Evolutionary conservation across 2,329 filamentous ascomycete genomes (phyloP).

Genomic region (Fusarium kyushuense): DNA sequence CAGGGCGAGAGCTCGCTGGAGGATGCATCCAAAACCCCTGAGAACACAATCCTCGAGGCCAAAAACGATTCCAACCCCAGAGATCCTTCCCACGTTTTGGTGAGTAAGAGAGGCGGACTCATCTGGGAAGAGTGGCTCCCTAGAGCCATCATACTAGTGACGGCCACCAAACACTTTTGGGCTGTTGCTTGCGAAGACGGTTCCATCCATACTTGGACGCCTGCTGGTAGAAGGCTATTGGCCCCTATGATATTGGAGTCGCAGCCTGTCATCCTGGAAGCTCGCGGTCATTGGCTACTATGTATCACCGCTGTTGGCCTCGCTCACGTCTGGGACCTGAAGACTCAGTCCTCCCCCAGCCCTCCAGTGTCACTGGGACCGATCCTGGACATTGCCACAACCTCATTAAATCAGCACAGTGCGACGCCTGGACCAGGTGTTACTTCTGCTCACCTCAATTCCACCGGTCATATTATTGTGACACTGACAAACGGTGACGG

Average conservation of each 20-base stretch:
- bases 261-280: conserved; percentile 94
- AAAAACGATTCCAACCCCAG: conserved; percentile 82
- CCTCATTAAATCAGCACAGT: conserved; percentile 79
- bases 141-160: conserved; percentile 86
- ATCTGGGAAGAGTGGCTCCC: conserved; percentile 97
- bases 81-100: conserved; percentile 86
- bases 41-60: conserved; percentile 86
- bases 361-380: conserved; percentile 91
- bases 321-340: conserved; percentile 94
- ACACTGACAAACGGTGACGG: conserved; percentile 95
- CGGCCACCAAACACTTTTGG: conserved; percentile 92
- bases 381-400: conserved; percentile 86
- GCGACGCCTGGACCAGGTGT: conserved; percentile 84
- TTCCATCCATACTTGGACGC: conserved; percentile 89
- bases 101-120: conserved; percentile 81
- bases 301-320: conserved; percentile 90
- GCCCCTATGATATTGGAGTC: conserved; percentile 90
- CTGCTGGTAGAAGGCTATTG: conserved; percentile 85
- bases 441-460: conserved; percentile 91
- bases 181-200: conserved; percentile 94
- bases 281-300: conserved; percentile 87
- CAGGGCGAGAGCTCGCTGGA: conserved; percentile 66
- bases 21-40: conserved; percentile 71
- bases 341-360: conserved; percentile 84
- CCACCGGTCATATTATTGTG: conserved; percentile 85